Base-by-base conservation (phyloP, 129 eudicot species). In the Flaveria sonorensis region DNA sequence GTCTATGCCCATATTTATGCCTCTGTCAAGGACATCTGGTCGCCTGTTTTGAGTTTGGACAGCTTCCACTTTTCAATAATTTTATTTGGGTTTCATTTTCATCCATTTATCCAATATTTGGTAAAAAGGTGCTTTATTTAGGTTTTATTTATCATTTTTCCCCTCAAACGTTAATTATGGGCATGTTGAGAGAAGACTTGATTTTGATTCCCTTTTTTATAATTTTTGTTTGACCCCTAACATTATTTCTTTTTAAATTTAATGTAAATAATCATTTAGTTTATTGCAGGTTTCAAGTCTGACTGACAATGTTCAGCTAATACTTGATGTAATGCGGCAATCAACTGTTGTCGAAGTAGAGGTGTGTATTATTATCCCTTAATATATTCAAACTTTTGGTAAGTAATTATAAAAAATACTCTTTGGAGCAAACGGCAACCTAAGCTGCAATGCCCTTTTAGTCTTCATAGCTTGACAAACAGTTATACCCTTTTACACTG, bases 261-360 rank as follows among this genome's bases (percentile, higher is more conserved):
- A 65, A 50, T 10, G 20, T 13, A 72, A 45, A 43, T 55, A n/a
- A 61, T 65, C 24, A 12, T 60, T 67, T 53, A 13, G 51, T 59
- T 66, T 72, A 53, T 76, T 75, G 71, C 87, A 90, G 96, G 92
- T 90, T 48, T 50, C 9, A 26, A 15, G 61, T 69, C 70, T 90
- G 87, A 87, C 96, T 14, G 79, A 85, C 19, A 74, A 83, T 69
- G 75, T 79, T 69, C 81, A 77, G 19, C 90, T 87, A 47, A 87
- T 90, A 68, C 53, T 87, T 68, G 88, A 86, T 42, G 82, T 84
- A 11, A 72, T 90, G 74, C 82, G 80, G 42, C 16, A 79, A 62
- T 90, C 96, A 47, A 70, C 39, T 62, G 73, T 72, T 60, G 88
- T 90, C 57, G 96, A 90, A 85, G 87, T 82, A 45, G 86, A 90